Evolutionary conservation across 2,329 filamentous ascomycete genomes (phyloP), one percentile per base, ranked within the genome.

Genomic region (Cercospora janseana): DNA sequence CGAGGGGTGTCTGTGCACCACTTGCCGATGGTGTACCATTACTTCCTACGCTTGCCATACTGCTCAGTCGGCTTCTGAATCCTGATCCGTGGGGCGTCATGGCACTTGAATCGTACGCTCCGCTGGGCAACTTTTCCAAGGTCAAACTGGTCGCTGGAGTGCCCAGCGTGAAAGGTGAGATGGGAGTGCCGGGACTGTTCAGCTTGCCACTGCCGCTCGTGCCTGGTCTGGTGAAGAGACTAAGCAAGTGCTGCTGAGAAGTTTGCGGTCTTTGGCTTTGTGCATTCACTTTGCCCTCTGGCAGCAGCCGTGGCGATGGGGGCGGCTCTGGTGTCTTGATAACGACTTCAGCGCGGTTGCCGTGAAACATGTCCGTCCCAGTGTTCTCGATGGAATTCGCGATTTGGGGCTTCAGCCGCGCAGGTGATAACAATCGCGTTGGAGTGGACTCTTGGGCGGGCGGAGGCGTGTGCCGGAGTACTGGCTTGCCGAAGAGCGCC

Each of bases 91-190:
- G 42, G 9, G 40, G 40, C 27, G 43, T 42, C 13, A 24, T 13
- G 28, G 16, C 6, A 12, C 13, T 43, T 20, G 37, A 35, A 12
- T 52, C 49, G 31, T 49, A 49, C 10, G 50, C 38, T 6, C 32
- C 42, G 8, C 31, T 27, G 13, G 48, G 41, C 42, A 54, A 23
- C 45, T 55, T 24, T 13, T 51, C 52, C 31, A 52, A 12, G 34
- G 49, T 32, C 26, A 53, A 7, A 7, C 45, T 54, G 7, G 49
- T 50, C 9, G 56, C 57, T 4, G 62, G 62, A n/a, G 64, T 63
- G 4, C 64, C 59, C 15, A 66, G 63, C 10, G 57, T 58, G 52
- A 66, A 66, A 2, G 65, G 65, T 8, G 60, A 63, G 31, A 64
- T 63, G 2, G 65, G 64, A 7, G 64, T 65, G 13, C 59, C 60